These are phyloP conservation scores for Aspergillus pseudoterreus DNA, from an alignment of 2,329 filamentous ascomycete genomes.

Conservation along the genomic window DNA sequence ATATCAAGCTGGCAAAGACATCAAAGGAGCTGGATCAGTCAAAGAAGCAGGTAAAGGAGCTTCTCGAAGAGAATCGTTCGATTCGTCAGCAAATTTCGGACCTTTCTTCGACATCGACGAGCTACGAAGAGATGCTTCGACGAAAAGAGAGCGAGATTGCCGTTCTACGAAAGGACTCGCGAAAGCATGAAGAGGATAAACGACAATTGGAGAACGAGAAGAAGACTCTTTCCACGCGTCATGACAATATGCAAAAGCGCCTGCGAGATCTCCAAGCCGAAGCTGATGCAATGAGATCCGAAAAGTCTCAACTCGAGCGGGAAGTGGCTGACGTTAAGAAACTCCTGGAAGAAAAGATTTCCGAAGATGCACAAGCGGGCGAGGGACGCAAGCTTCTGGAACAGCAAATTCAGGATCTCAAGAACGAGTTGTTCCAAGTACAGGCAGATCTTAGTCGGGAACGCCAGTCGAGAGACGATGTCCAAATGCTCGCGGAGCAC, in stretches of 20 bases:
- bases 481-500: slow-evolving; percentile 84
- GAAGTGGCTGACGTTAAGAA: slow-evolving; percentile 86
- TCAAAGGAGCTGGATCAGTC: slow-evolving; percentile 75
- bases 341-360: slow-evolving; percentile 81
- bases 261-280: slow-evolving; percentile 85
- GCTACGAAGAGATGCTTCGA: slow-evolving; percentile 89
- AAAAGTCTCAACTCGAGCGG: slow-evolving; percentile 78
- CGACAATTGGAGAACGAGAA: slow-evolving; percentile 76
- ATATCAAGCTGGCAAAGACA: slow-evolving; percentile 73
- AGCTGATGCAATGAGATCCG: slow-evolving; percentile 77
- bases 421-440: slow-evolving; percentile 75
- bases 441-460: slow-evolving; percentile 89
- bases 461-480: slow-evolving; percentile 88
- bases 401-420: slow-evolving; percentile 81
- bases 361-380: slow-evolving; percentile 80
- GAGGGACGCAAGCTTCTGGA: slow-evolving; percentile 80
- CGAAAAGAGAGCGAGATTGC: slow-evolving; percentile 91
- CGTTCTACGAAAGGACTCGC: slow-evolving; percentile 78
- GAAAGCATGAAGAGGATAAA: slow-evolving; percentile 76
- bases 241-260: slow-evolving; percentile 71
- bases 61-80: slow-evolving; percentile 74
- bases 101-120: slow-evolving; percentile 84
- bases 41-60: slow-evolving; percentile 70
- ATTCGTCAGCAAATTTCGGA: slow-evolving; percentile 82
- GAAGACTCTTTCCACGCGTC: slow-evolving; percentile 65